Base-by-base conservation (phyloP, 208 protist species). In the Herpetomonas samuelpessoai region DNA sequence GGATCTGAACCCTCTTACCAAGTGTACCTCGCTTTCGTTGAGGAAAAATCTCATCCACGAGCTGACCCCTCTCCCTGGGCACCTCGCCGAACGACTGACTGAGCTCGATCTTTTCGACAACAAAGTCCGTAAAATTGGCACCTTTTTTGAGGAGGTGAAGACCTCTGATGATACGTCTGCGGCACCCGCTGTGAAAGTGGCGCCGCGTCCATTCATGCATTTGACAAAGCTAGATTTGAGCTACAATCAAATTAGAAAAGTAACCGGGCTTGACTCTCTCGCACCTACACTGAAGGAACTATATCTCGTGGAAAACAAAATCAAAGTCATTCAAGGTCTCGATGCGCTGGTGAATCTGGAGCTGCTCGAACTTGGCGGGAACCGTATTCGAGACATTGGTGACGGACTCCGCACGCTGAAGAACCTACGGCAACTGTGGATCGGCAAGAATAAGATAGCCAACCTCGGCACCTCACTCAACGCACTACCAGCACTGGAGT, bases 21-120 rank as follows among this genome's bases (percentile, higher is more conserved):
- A 74, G 28, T 94, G 88, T 69, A 86, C 52, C 1, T 71, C 45
- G 0, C 72, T 97, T 25, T 84, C 79, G 0, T 52, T 97, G 18
- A 80, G 91, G 2, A 93, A 96, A 55, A 97, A 97, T 61, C 76
- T 97, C 25, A 85, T 97, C 38, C 86, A 96, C 47, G 81, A 87
- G 28, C 61, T 97, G 0, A 65, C 71, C 26, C 69, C 80, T 1
- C 74, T 97, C 47, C 91, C 91, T 2, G 57, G 82, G 49, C 57
- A 81, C 28, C 67, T 96, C 24, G 76, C 76, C 0, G 46, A 62
- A 16, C 75, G 82, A 14, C 76, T 97, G 2, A 48, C 66, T 4
- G 79, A 90, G 29, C 73, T 97, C 1, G 93, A 97, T 51, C 61
- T 97, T 25, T 97, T 96, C 54, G 93, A 96, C 67, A 97, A 97